Base-by-base conservation (phyloP, 371 early-diverging fungal genomes). In the Polyrhizophydium stewartii region DNA sequence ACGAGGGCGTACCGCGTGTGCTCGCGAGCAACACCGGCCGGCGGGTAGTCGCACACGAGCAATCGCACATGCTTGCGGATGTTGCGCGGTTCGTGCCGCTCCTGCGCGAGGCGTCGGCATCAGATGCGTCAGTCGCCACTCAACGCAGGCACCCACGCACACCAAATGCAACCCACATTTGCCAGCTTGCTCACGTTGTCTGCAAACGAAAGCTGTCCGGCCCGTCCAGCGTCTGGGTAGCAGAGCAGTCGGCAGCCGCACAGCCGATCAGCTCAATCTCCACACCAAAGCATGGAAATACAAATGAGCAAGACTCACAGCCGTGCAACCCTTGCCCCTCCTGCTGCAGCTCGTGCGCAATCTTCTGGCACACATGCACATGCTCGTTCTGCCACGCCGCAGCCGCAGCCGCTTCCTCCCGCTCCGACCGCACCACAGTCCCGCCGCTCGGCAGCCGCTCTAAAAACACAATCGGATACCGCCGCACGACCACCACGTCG, bases 401-500 rank as follows among this genome's bases (percentile, higher is more conserved):
- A 27, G 17, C 55, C n/a, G 21, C 6, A 32, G 55, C 43, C 17
- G 85, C 82, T 65, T 92, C 89, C 58, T 89, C 90, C 5, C 68
- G 67, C 16, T 66, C 75, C 12, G 71, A 83, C 0, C 87, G 76
- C 19, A 74, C 74, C 0, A 85, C 51, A 33, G 61, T 67, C 6
- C 56, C 27, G 17, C 74, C 31, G 81, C 83, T 77, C 0, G 69
- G 61, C 17, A 79, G 49, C 0, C 61, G 77, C 47, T 92, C 91
- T 7, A 76, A 67, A 58, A 71, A 89, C 33, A 76, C 38, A 25
- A 87, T 63, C 2, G 85, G 86, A 56, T 85, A 89, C 59, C 80
- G 81, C 17, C 90, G 76, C 37, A 84, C 69, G 0, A 91, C 65
- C 22, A 90, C 60, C 0, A 88, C 78, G 68, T 90, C 91, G 1